Conservation (phyloP, 2,329 filamentous ascomycete species). For the Zalaria sp. region DNA sequence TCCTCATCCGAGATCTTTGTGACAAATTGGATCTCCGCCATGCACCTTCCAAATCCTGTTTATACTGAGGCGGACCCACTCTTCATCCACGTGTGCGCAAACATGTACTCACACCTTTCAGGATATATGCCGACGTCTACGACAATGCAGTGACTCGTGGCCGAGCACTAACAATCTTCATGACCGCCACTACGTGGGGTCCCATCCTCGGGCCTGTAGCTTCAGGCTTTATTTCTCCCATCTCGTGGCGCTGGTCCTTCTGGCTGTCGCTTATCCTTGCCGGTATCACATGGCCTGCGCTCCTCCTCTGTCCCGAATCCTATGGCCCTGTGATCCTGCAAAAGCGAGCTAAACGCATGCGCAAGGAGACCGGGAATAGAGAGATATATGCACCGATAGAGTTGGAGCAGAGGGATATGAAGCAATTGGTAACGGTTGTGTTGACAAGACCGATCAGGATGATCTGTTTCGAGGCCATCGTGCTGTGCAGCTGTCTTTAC, state of each 20-base stretch:
- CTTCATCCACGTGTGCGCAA: neutral
- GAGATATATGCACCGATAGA: conserved; percentile 48
- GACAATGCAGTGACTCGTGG: conserved; percentile 41
- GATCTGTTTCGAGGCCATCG: conserved; percentile 60
- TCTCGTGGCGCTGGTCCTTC: conserved; percentile 58
- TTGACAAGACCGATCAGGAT: conserved; percentile 59
- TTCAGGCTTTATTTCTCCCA: conserved; percentile 45
- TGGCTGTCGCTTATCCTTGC: conserved; percentile 59
- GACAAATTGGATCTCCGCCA: neutral
- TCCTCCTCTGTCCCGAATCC: conserved; percentile 46
- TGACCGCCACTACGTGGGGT: conserved; percentile 51
- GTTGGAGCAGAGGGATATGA: conserved; percentile 43
- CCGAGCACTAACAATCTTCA: conserved; percentile 48
- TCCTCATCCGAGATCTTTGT: too few relatives aligned
- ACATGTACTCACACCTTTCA: conserved; percentile 4
- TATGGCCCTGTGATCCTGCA: conserved; percentile 28
- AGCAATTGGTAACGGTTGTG: conserved; percentile 52
- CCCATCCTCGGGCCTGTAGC: conserved; percentile 53
- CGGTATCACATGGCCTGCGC: conserved; percentile 42
- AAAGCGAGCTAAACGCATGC: conserved; percentile 42
- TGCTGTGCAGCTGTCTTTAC: conserved; percentile 57
- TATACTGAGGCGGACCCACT: too few relatives aligned
- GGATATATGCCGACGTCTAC: conserved; percentile 54
- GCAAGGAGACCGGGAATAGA: conserved; percentile 38
- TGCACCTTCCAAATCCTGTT: neutral